These are phyloP conservation scores for Debaryomycetaceae sp. DNA, from an alignment of 1,139 yeast genomes.

Conservation along the genomic window DNA sequence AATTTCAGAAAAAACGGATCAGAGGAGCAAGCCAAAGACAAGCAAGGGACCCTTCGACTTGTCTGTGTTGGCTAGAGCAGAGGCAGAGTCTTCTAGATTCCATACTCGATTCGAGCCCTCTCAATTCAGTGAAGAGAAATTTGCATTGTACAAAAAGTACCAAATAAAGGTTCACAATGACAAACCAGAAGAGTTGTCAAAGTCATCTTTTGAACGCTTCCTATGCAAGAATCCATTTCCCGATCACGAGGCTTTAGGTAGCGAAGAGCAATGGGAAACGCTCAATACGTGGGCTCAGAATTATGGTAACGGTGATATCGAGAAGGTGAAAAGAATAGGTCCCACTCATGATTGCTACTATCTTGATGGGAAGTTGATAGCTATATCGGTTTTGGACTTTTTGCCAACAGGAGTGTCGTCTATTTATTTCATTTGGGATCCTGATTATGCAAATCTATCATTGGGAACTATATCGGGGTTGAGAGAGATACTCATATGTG, in stretches of 20 bases:
- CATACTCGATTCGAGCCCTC: slow-evolving; percentile 54
- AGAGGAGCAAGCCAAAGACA: not conserved
- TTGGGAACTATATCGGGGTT: slow-evolving; percentile 78
- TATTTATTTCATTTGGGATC: slow-evolving; percentile 88
- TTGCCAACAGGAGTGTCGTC: slow-evolving; percentile 77
- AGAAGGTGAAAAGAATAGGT: slow-evolving; percentile 27
- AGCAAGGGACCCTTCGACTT: slow-evolving; percentile 15
- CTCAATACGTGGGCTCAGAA: slow-evolving; percentile 28
- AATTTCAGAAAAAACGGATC: slow-evolving; percentile 17
- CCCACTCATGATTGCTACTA: slow-evolving; percentile 77
- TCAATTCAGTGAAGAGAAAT: slow-evolving; percentile 57
- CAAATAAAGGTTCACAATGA: slow-evolving; percentile 71
- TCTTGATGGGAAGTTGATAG: slow-evolving; percentile 59
- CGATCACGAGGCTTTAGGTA: slow-evolving; percentile 23
- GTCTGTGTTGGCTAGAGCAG: slow-evolving; percentile 19
- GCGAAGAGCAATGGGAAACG: slow-evolving; percentile 23
- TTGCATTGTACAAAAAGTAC: slow-evolving; percentile 60
- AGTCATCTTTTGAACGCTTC: slow-evolving; percentile 55
- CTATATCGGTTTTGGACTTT: slow-evolving; percentile 74
- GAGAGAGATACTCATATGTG: slow-evolving; percentile 59
- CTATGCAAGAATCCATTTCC: slow-evolving; percentile 67
- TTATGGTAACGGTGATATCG: slow-evolving; percentile 9
- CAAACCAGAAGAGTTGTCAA: slow-evolving; percentile 40
- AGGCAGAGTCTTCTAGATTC: slow-evolving; percentile 32
- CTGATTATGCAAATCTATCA: slow-evolving; percentile 66